phyloP scores from a whole-genome alignment of 164 flowering plant genomes.

The Stephania japonica region DNA sequence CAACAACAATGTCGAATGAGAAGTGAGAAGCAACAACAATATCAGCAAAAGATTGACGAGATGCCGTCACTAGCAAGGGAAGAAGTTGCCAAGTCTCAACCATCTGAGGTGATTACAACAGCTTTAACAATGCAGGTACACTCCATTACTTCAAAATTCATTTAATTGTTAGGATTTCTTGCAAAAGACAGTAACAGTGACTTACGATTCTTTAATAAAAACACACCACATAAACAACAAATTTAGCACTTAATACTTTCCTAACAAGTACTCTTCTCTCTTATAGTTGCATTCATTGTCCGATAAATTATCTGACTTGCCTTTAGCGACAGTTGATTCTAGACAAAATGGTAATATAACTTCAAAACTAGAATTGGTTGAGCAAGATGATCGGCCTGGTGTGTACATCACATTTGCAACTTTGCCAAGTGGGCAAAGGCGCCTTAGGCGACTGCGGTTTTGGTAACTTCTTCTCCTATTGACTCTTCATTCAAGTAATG shows the following conservation, averaged over 20 bases:
- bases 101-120: conserved; percentile 59
- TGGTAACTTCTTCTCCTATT: conserved; percentile 39
- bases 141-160: neutral
- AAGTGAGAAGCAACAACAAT: conserved; percentile 41
- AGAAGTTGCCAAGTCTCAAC: conserved; percentile 61
- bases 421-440: conserved; percentile 49
- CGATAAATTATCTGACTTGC: conserved; percentile 26
- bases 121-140: conserved; percentile 46
- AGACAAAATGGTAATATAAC: conserved; percentile 19
- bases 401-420: conserved; percentile 52
- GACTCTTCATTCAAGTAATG: neutral
- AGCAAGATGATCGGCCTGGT: conserved; percentile 70
- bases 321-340: conserved; percentile 11
- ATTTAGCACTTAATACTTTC: too few species aligned
- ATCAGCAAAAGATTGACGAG: conserved; percentile 36
- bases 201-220: neutral
- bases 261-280: neutral
- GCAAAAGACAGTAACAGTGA: neutral
- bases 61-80: conserved; percentile 53
- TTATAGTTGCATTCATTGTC: conserved; percentile 44
- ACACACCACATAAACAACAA: too few species aligned
- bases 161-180: conserved; percentile 2
- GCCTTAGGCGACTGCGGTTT: conserved; percentile 62
- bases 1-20: conserved; percentile 34
- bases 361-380: conserved; percentile 47